Percentiles rank a stretch among this genome's conserved stretches.
These are phyloP conservation scores for Penicillium coprophilum DNA, from an alignment of 495 filamentous ascomycete genomes.

Conservation along the genomic window DNA sequence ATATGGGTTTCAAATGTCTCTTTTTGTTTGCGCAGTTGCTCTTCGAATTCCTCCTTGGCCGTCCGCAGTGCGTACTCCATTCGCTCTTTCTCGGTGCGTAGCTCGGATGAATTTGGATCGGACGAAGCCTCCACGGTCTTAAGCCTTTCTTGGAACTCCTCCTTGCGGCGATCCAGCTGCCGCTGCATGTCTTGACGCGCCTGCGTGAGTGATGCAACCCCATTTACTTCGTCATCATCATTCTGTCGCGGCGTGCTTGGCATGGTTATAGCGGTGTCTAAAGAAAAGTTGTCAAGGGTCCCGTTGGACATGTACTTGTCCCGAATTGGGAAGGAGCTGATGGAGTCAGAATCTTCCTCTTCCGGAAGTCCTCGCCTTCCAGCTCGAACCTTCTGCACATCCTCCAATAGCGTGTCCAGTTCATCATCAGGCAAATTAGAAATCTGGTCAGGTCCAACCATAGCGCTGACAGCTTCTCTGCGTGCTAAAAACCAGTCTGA, in stretches of 20 bases:
- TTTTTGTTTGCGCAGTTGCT: slow-evolving; percentile 70
- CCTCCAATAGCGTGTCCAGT: slow-evolving; percentile 89
- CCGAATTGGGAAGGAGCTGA: slow-evolving; percentile 80
- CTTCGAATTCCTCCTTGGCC: slow-evolving; percentile 84
- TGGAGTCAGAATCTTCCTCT: slow-evolving; percentile 87
- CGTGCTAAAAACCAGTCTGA: slow-evolving; percentile 96
- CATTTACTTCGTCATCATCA: slow-evolving; percentile 61
- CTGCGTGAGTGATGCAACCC: slow-evolving; percentile 67
- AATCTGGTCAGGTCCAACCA: slow-evolving; percentile 90
- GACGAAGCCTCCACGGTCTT: slow-evolving; percentile 71
- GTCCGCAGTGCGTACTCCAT: slow-evolving; percentile 82
- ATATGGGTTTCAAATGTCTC: slow-evolving; percentile 73
- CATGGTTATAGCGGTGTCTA: slow-evolving; percentile 91
- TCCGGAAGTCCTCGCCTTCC: slow-evolving; percentile 72
- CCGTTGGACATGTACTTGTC: slow-evolving; percentile 97
- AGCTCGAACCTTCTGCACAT: slow-evolving; percentile 84
- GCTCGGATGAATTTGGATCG: slow-evolving; percentile 77
- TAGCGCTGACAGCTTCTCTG: slow-evolving; percentile 84
- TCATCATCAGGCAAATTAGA: slow-evolving; percentile 88
- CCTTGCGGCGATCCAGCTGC: slow-evolving; percentile 82
- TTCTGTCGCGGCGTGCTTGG: slow-evolving; percentile 83
- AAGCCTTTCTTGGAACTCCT: slow-evolving; percentile 75
- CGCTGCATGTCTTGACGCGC: slow-evolving; percentile 85
- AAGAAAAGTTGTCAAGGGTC: slow-evolving; percentile 93
- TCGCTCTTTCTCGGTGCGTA: slow-evolving; percentile 75